Base-by-base conservation (phyloP, 495 filamentous ascomycete species). In the Penicillium longicatenatum region DNA sequence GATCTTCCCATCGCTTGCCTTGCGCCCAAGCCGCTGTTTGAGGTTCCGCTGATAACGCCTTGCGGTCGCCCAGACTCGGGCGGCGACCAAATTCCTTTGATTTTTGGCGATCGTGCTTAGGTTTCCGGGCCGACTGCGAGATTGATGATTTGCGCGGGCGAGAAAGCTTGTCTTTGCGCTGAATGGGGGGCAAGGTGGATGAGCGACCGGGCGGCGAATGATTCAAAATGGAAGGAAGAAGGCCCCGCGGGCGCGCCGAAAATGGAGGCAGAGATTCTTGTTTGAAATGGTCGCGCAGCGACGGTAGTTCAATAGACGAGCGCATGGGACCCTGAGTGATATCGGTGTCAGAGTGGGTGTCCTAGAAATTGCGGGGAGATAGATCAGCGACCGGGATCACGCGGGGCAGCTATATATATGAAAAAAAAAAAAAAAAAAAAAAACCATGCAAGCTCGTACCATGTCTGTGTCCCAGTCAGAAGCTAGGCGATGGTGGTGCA, bases 1-100 rank as follows among this genome's bases (percentile, higher is more conserved):
- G 74, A 71, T 97, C 92, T 72, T 96, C 91, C 92, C 92, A 97
- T 65, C 92, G 81, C 77, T 92, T 93, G 41, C 91, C 90, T 70
- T 87, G 90, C 44, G 87, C 83, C 59, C 82, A 85, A 9, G 83
- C 83, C n/a, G 80, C 84, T 0, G 75, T 76, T 30, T 86, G 81
- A 16, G 92, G 91, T 70, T 96, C 92, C 22, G 90, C 89, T 3
- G 91, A 95, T 58, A 86, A 83, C 21, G 90, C 89, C 70, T 95
- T 96, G 49, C 91, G 81, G 56, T 90, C 88, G 57, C 85, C 82
- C 33, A 88, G 83, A 62, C 88, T 92, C 10, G 86, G 83, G 59
- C 88, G 80, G 57, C 90, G 76, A 11, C 57, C 67, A 35, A 80
- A 78, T 51, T 88, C 90, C 60, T 86, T 88, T 5, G 91, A 95